Base-by-base conservation (phyloP, 2,329 filamentous ascomycete genomes). In the Colletotrichum destructivum region DNA sequence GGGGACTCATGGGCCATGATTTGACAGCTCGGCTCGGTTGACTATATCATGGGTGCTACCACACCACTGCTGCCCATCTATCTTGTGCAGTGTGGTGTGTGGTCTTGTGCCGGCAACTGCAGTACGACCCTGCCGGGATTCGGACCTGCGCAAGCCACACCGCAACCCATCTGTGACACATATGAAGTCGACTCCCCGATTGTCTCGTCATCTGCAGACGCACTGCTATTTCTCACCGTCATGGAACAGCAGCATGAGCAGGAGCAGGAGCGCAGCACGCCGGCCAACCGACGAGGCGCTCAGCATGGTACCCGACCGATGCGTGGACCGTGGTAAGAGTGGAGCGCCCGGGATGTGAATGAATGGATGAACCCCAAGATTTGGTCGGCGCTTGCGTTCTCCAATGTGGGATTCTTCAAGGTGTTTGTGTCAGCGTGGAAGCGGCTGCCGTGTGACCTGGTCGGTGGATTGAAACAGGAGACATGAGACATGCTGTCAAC, bases 131-230 rank as follows among this genome's bases (percentile, higher is more conserved):
- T 46, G 40, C 16, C 40, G 31, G 47, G 16, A 21, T 23, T 40
- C 16, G 68, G 57, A 56, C 56, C 68, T 71, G 68, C 42, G 56
- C 51, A 66, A 71, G 55, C 38, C 49, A 67, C 21, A 62, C 21
- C 21, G 21, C 31, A 26, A 61, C n/a, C 52, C 23, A 23, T 21
- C 18, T 15, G 47, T 16, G 38, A 42, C 38, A 16, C 49, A 49
- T 26, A 56, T 18, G 26, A 38, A 63, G 49, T 40, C 51, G 42
- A 12, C 21, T 15, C 26, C 40, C 18, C 18, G n/a, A 35, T 21
- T 21, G 51, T 44, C 38, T 57, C 46, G 42, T 44, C 49, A n/a
- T 46, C 23, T 52, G 44, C 35, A 60, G 52, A 59, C 38, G 60
- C 60, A 38, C 23, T 44, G 47, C 31, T 62, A 23, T 31, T 35